Evolutionary conservation across 495 filamentous ascomycete species (phyloP), one percentile per base, ranked within the genome.

Genomic region (Lasiosphaeriaceae sp.): DNA sequence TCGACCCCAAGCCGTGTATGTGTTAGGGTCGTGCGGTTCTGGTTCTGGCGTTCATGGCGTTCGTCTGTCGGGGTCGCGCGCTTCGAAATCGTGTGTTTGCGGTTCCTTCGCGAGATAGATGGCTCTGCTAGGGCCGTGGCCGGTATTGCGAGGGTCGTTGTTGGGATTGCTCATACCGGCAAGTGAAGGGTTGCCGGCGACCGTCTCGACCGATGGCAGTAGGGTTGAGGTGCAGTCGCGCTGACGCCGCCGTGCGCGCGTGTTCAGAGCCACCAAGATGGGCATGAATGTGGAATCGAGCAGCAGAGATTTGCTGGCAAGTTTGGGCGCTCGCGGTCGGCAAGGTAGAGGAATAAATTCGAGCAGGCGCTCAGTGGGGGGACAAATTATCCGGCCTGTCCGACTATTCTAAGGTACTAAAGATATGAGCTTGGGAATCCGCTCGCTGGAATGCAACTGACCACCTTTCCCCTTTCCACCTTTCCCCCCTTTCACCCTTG

Each of bases 31-130:
- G 34, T 50, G 49, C 34, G 57, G 57, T 26, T 56, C 57, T 2
- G 57, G 57, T 39, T 60, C 57, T 0, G 57, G 57, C 52, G 57
- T 60, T 52, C 52, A 60, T 50, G 35, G 52, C 52, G 49, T 26
- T 11, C 3, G 56, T 46, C 50, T 19, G 29, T 49, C 43, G 17
- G 21, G 26, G 3, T 49, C 43, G 16, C 17, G 47, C 43, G 41
- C 39, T 20, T 58, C 44, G 24, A 41, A 41, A 43, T 58, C 55
- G 53, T 56, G 48, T 22, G 53, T 48, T 17, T 48, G 53, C 41
- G 53, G 43, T 35, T 7, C 12, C 31, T 35, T 12, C 31, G 12
- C 6, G 31, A 35, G 31, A 35, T 12, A 12, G 31, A 35, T 35
- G 31, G 31, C 31, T 12, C 12, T 12, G 31, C 12, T 35, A 35